These are phyloP conservation scores for Galerina sulciceps DNA, from an alignment of 768 basidiomycete genomes.

Conservation along the genomic window DNA sequence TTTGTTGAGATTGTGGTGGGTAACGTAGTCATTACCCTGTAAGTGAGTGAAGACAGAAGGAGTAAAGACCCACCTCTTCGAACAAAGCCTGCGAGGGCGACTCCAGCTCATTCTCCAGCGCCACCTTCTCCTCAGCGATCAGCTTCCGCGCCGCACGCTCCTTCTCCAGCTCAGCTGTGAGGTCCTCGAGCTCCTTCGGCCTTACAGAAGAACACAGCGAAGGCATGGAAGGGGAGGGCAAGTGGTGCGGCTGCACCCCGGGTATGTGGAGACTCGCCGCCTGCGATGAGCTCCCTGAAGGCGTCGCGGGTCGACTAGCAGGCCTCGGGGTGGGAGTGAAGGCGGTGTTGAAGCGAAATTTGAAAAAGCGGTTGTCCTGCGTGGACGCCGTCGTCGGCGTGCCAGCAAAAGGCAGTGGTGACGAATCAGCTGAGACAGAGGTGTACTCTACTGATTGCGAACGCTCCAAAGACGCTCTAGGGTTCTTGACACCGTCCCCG, in stretches of 20 bases:
- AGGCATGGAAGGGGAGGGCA: slow-evolving; percentile 47
- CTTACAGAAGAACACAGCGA: slow-evolving; percentile 31
- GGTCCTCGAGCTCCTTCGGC: slow-evolving; percentile 45
- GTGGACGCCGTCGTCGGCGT: slow-evolving; percentile 26
- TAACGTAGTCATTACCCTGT: not conserved
- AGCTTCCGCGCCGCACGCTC: slow-evolving; percentile 59
- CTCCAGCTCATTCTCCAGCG: slow-evolving; percentile 79
- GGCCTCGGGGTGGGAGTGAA: slow-evolving; percentile 18
- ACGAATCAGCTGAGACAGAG: slow-evolving; percentile 17
- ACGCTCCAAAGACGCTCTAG: slow-evolving; percentile 28
- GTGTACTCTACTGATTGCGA: slow-evolving; percentile 28
- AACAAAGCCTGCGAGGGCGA: slow-evolving; percentile 81
- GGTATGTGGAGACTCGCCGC: slow-evolving; percentile 10
- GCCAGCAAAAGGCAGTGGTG: slow-evolving; percentile 33
- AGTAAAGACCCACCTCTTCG: slow-evolving; percentile 62
- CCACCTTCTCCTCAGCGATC: slow-evolving; percentile 58
- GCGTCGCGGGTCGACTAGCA: slow-evolving; percentile 35
- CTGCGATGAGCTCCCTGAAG: slow-evolving; percentile 18
- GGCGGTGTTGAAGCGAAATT: slow-evolving; percentile 62
- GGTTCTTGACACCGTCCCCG: slow-evolving; percentile 16
- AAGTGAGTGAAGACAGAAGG: not conserved
- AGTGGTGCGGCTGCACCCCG: slow-evolving; percentile 24
- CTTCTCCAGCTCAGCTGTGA: slow-evolving; percentile 56
- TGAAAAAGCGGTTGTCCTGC: slow-evolving; percentile 72
- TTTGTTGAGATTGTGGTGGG: no score